These are phyloP conservation scores for Daedaleopsis sinensis DNA, from an alignment of 768 basidiomycete species.

Conservation along the genomic window DNA sequence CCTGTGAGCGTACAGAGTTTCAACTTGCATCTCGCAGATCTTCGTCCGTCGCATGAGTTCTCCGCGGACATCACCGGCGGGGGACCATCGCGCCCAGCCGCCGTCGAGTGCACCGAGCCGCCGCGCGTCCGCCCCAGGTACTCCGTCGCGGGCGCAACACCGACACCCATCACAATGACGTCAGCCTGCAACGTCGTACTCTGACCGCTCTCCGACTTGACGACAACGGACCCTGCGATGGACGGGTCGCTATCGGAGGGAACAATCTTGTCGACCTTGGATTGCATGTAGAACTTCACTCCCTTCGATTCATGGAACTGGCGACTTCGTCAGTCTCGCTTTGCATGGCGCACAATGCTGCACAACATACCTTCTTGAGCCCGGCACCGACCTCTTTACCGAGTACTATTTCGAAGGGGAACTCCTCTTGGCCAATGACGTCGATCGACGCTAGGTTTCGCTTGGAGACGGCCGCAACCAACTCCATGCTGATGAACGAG, in stretches of 20 bases:
- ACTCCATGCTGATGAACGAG: slow-evolving; percentile 92
- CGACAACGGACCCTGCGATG: slow-evolving; percentile 26
- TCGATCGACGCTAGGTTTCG: slow-evolving; percentile 81
- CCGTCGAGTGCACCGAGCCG: slow-evolving; percentile 75
- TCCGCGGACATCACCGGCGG: too few relatives aligned
- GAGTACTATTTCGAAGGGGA: slow-evolving; percentile 80
- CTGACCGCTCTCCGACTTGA: slow-evolving; percentile 57
- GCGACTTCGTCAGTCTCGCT: too few relatives aligned
- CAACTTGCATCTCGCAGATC: too few relatives aligned
- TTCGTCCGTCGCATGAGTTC: too few relatives aligned
- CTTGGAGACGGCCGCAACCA: slow-evolving; percentile 72
- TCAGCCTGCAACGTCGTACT: slow-evolving; percentile 71
- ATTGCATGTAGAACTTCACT: slow-evolving; percentile 81
- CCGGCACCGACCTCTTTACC: slow-evolving; percentile 81
- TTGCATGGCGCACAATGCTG: too few relatives aligned
- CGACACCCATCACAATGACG: slow-evolving; percentile 83
- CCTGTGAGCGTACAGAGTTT: too few relatives aligned
- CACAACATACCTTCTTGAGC: slow-evolving; percentile 62
- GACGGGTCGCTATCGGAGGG: slow-evolving; percentile 26
- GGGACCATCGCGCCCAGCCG: too few relatives aligned
- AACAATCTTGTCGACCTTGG: slow-evolving; percentile 65
- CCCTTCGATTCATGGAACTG: slow-evolving; percentile 83
- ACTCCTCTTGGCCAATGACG: slow-evolving; percentile 81
- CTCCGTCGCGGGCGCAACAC: slow-evolving; percentile 80
- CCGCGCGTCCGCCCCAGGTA: too few relatives aligned